A percentile compares a stretch with the other conserved stretches of the same genome.
These are phyloP conservation scores for Carallia brachiata DNA, from an alignment of 345 rosid genomes.

Conservation along the genomic window DNA sequence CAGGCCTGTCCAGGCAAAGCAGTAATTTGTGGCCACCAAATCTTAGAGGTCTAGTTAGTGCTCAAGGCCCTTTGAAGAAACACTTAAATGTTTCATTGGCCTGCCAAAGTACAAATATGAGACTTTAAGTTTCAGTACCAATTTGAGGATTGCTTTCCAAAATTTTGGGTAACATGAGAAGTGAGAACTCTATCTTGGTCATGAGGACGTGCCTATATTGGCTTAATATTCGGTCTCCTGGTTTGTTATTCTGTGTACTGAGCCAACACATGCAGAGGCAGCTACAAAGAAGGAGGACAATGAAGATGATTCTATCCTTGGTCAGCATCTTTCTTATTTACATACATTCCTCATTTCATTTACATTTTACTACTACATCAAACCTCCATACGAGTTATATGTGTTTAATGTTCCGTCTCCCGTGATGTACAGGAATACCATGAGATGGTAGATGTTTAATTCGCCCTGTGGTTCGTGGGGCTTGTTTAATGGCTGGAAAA, in stretches of 20 bases:
- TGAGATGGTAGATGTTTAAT: slow-evolving; percentile 98
- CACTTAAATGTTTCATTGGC: slow-evolving; percentile 48
- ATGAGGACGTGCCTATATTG: slow-evolving; percentile 46
- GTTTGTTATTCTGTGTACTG: slow-evolving; percentile 62
- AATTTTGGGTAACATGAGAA: slow-evolving; percentile 42
- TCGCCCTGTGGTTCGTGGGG: slow-evolving; percentile 87
- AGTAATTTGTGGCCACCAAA: slow-evolving; percentile 32
- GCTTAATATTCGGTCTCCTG: slow-evolving; percentile 58
- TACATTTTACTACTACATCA: neutral
- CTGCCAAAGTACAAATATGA: slow-evolving; percentile 35
- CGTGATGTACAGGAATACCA: slow-evolving; percentile 66
- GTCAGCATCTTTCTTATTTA: slow-evolving; percentile 37
- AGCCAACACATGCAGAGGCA: slow-evolving; percentile 62
- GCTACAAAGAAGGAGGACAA: slow-evolving; percentile 22
- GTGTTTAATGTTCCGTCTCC: slow-evolving; percentile 9
- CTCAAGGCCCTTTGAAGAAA: slow-evolving; percentile 33
- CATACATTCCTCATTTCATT: neutral
- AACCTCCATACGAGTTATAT: neutral
- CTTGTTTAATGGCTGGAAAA: slow-evolving; percentile 69
- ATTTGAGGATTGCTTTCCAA: slow-evolving; percentile 36
- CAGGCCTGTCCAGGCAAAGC: slow-evolving; percentile 30
- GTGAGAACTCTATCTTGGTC: slow-evolving; percentile 40
- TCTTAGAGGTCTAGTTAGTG: slow-evolving; percentile 32
- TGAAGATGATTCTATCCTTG: slow-evolving; percentile 53
- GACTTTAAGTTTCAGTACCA: slow-evolving; percentile 42